Evolutionary conservation across 1,284 basidiomycete genomes (phyloP).

Genomic region (Moesziomyces aphidis): DNA sequence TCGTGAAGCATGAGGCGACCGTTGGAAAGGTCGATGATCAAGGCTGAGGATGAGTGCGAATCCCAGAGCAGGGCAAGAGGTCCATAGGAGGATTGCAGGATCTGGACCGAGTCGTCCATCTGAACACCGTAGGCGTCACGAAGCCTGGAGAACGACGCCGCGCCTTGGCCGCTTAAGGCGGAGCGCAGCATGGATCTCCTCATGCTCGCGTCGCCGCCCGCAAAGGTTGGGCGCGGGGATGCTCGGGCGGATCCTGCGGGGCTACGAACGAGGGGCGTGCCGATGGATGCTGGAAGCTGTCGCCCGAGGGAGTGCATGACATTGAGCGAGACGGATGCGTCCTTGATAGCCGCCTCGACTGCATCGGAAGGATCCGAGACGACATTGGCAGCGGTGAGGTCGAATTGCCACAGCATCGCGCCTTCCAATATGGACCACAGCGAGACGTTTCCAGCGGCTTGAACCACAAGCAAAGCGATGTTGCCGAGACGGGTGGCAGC

Average conservation of each 20-base stretch:
- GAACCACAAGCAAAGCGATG: slow-evolving; percentile 25
- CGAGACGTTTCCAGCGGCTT: slow-evolving; percentile 39
- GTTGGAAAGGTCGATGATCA: slow-evolving; percentile 16
- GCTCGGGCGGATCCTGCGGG: slow-evolving; percentile 35
- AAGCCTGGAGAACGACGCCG: slow-evolving; percentile 11
- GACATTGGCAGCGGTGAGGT: slow-evolving; percentile 22
- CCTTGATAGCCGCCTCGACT: slow-evolving; percentile 7
- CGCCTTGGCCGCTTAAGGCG: slow-evolving; percentile 22
- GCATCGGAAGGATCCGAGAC: slow-evolving; percentile 2
- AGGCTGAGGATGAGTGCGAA: slow-evolving; percentile 16
- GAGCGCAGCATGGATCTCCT: slow-evolving; percentile 33
- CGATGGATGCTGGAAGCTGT: slow-evolving; percentile 32
- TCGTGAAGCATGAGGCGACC: slow-evolving; percentile 30
- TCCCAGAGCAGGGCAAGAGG: slow-evolving; percentile 32
- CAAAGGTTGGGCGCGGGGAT: slow-evolving; percentile 23
- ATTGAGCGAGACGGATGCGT: slow-evolving; percentile 13
- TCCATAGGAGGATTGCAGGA: background rate
- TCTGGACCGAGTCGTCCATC: slow-evolving; percentile 16
- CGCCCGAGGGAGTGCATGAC: slow-evolving; percentile 32
- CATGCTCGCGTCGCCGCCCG: slow-evolving; percentile 19
- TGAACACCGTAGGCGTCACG: slow-evolving; percentile 27
- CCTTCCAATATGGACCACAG: slow-evolving; percentile 43
- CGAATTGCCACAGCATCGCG: slow-evolving; percentile 27
- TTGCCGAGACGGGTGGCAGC: slow-evolving; percentile 4
- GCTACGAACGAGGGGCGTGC: slow-evolving; percentile 34